Base-by-base conservation (phyloP, 805 yeast genomes). In the Starmerella potacharoeniae region DNA sequence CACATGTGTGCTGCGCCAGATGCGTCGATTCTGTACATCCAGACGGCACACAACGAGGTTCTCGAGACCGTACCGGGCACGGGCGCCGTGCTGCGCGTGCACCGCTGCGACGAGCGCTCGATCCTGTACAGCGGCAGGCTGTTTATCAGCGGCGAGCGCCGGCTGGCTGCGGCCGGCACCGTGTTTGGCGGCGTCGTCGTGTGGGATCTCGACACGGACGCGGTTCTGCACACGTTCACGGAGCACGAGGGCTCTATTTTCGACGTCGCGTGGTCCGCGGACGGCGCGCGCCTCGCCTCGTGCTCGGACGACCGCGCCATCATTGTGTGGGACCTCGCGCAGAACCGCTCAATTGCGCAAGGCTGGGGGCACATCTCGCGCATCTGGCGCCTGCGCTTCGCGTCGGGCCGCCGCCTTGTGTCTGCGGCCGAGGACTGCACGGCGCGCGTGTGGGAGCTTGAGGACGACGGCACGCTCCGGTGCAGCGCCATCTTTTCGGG, bases 341-440 rank as follows among this genome's bases (percentile, higher is more conserved):
- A 77, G 1, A 91, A 95, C 0, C 62, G 69, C 10, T 69, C 81
- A 36, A 61, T 85, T 41, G 84, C 91, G 1, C 78, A 82, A 31
- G 97, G 96, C 0, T 93, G 97, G 97, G 98, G 97, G 13, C 98
- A 93, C 66, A 83, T 85, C 1, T 91, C 97, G 0, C 78, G 98
- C 65, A 90, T 93, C 42, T 93, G 98, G 98, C 77, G 78, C 44
- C 71, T 91, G 46, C 75, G 74, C 50, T 86, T 87, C 65, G 77
- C 72, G 55, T 70, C 71, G 6, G 61, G 67, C 16, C 65, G 60
- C 5, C 67, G 71, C 5, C 62, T 82, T 0, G 71, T 87, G 14
- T 81, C 95, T 67, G 80, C 82, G 30, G 82, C 95, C 6, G 98
- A 93, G 67, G 98, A 93, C 68, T 80, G 90, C 62, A 83, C 95